Conservation (phyloP, 2,329 filamentous ascomycete species). For the Xylaria digitata region DNA sequence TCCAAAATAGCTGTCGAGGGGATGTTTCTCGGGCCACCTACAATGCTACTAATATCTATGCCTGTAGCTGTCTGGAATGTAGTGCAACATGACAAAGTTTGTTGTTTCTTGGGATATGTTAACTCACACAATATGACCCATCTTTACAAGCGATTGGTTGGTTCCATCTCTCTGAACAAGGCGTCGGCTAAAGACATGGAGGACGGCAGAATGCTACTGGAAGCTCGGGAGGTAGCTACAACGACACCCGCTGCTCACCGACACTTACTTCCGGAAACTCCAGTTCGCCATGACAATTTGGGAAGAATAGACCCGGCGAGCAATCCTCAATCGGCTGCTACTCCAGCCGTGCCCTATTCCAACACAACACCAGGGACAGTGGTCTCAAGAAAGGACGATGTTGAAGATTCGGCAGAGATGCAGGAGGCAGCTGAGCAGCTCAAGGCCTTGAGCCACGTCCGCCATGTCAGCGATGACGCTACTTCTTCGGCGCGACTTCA, state of each 20-base stretch:
- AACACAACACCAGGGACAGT: constrained; percentile 46
- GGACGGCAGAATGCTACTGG: constrained; percentile 67
- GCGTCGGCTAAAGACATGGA: constrained; percentile 66
- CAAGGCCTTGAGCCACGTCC: constrained; percentile 72
- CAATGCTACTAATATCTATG: constrained; percentile 75
- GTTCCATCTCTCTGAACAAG: constrained; percentile 56
- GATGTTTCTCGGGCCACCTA: constrained; percentile 75
- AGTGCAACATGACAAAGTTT: constrained; percentile 74
- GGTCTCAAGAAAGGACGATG: constrained; percentile 58
- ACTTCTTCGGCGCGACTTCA: constrained; percentile 41
- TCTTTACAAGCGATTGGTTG: constrained; percentile 69
- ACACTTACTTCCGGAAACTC: constrained; percentile 49
- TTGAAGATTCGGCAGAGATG: constrained; percentile 75
- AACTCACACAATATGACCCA: constrained; percentile 75
- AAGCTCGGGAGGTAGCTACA: constrained; percentile 61
- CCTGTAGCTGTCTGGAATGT: constrained; percentile 71
- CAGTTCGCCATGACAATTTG: constrained; percentile 45
- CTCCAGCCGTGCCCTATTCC: constrained; percentile 41
- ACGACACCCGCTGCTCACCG: constrained; percentile 51
- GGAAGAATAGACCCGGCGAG: constrained; percentile 45
- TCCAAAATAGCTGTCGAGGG: constrained; percentile 72
- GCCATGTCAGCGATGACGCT: constrained; percentile 63
- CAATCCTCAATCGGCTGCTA: constrained; percentile 43
- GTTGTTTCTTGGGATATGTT: constrained; percentile 72
- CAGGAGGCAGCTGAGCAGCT: constrained; percentile 75